Evolutionary conservation across 106 monocot genomes (phyloP).

Genomic region (Narthecium ossifragum): DNA sequence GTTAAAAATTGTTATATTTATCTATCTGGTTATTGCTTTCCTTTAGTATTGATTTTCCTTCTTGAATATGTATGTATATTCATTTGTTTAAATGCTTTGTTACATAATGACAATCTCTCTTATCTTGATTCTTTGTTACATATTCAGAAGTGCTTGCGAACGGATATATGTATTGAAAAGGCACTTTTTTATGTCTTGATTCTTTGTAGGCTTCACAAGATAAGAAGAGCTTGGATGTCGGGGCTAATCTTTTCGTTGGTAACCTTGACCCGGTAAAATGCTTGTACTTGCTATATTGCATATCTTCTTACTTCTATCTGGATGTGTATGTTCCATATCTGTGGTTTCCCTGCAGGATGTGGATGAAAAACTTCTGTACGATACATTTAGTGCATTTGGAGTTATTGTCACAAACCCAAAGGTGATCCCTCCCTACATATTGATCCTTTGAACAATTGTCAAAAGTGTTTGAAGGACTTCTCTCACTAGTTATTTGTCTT

Average conservation of each 20-base stretch:
- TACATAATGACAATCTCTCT: too few species aligned
- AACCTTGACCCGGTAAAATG: conserved; percentile 82
- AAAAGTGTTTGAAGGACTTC: too few species aligned
- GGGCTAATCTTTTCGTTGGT: conserved; percentile 96
- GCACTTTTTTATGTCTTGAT: conserved; percentile 9
- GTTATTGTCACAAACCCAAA: conserved; percentile 92
- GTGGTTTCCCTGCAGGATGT: conserved; percentile 52
- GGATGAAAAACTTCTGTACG: conserved; percentile 94
- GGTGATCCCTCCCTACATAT: conserved; percentile 22
- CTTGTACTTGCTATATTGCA: not conserved
- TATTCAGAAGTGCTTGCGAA: too few species aligned
- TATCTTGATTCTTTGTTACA: too few species aligned
- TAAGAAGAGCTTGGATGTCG: conserved; percentile 97
- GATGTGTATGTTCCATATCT: not conserved
- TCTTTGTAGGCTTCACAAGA: conserved; percentile 99
- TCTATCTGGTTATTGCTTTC: too few species aligned
- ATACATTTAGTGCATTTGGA: conserved; percentile 96
- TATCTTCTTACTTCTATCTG: not conserved
- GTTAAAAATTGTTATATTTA: too few species aligned
- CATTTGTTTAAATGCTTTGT: too few species aligned
- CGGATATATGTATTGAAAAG: too few species aligned
- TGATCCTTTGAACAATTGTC: too few species aligned
- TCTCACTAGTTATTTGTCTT: too few species aligned
- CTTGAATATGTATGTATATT: too few species aligned
- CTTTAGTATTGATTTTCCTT: too few species aligned